Base-by-base conservation (phyloP, 345 rosid genomes). In the Eucalyptus brandiana region DNA sequence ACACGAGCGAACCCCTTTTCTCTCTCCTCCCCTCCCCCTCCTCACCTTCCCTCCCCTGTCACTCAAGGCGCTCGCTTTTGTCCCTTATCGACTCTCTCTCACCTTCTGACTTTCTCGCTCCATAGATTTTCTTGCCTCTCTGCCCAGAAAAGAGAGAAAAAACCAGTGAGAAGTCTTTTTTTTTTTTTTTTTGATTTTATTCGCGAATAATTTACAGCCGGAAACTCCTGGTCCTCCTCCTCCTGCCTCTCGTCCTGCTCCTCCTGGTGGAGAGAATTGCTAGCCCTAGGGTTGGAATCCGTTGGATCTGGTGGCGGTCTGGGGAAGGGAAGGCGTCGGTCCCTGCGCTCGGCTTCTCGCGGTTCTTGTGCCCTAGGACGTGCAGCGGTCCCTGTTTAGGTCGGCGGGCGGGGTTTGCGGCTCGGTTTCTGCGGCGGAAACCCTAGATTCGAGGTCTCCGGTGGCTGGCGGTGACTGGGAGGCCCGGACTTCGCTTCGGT, bases 21-120 rank as follows among this genome's bases (percentile, higher is more conserved):
- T 32, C 86, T 49, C 89, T 26, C 80, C 60, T 45, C 51, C 34
- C 42, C 10, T 90, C 51, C 30, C 42, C 8, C 89, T 3, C 6
- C 58, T 19, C 58, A 53, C 58, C 58, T 53, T 53, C 58, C 56
- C 58, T 53, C 58, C 26, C 11, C 24, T 51, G 80, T 60, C 87
- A 60, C 76, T 92, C 93, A 49, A 89, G 91, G 90, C 88, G 90
- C 89, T 88, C 90, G 89, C 94, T 90, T 91, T 91, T 89, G 93
- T 92, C 92, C 93, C 94, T 93, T 92, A 90, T 93, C 94, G 93
- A 86, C 93, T 94, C 47, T n/a, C 51, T 50, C 53, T 50, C 93
- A 87, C 89, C 60, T 69, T 90, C 90, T 93, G 90, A 88, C 89
- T 92, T 89, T 91, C 90, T 89, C 86, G 87, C 89, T 48, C 88